These are phyloP conservation scores for Pseudoturritis turrita DNA, from an alignment of 345 rosid species.

Conservation along the genomic window DNA sequence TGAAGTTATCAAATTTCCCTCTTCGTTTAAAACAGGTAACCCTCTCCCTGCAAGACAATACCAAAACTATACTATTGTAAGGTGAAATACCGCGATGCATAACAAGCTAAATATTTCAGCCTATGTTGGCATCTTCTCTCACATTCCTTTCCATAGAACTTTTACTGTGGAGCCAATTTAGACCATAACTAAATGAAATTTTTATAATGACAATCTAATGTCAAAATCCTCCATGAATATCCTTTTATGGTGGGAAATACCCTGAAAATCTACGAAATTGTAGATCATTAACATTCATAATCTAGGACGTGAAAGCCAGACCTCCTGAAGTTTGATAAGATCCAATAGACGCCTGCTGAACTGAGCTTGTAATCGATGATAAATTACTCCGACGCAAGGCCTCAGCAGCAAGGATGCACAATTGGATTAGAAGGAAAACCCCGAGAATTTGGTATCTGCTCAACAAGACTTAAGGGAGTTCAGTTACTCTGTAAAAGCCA, in stretches of 20 bases:
- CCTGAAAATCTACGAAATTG: neutral
- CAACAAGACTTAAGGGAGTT: conserved; percentile 23
- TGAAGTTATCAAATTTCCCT: conserved; percentile 54
- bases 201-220: neutral
- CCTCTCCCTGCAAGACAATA: conserved; percentile 51
- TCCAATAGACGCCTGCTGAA: conserved; percentile 63
- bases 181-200: neutral
- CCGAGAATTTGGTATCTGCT: conserved; percentile 90
- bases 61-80: neutral
- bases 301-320: conserved; percentile 16
- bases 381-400: conserved; percentile 76
- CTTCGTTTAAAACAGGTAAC: conserved; percentile 83
- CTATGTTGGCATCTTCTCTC: neutral
- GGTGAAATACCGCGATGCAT: neutral
- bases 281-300: neutral
- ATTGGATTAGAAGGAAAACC: conserved; percentile 82
- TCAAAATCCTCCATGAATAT: neutral
- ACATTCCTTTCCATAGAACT: neutral
- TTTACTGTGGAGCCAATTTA: neutral
- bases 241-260: neutral
- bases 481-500: neutral
- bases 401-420: conserved; percentile 88
- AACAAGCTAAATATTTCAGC: neutral
- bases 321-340: conserved; percentile 58
- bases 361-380: conserved; percentile 77